phyloP scores from a whole-genome alignment of 805 yeast species.

The Candida maltosa region DNA sequence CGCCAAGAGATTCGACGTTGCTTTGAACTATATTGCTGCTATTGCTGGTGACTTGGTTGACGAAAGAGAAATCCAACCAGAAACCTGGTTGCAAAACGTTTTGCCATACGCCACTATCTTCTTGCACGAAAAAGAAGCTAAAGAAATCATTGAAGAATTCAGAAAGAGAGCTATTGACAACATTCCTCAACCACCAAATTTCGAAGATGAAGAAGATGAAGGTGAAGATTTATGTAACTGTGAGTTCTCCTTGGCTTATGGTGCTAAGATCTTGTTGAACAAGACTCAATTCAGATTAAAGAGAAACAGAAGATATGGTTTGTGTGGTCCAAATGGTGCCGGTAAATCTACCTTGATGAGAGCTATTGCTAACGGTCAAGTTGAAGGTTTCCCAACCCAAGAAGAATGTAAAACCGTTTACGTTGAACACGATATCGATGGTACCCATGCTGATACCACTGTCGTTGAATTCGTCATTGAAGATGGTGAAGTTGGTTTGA shows the following conservation, averaged over 20 bases:
- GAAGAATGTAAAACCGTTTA: constrained; percentile 87
- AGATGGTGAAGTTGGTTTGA: constrained; percentile 62
- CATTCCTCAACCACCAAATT: constrained; percentile 52
- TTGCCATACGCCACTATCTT: constrained; percentile 40
- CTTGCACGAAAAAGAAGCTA: constrained; percentile 48
- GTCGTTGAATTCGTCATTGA: constrained; percentile 83
- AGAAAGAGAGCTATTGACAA: constrained; percentile 96
- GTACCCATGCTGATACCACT: constrained; percentile 88
- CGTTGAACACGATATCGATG: constrained; percentile 95
- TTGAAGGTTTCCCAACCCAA: constrained; percentile 95
- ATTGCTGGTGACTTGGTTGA: constrained; percentile 77
- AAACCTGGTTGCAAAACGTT: constrained; percentile 40
- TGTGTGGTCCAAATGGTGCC: constrained; percentile 98
- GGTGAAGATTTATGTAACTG: constrained; percentile 92
- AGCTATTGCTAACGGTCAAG: constrained; percentile 92
- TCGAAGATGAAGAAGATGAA: constrained; percentile 64
- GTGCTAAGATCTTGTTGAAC: constrained; percentile 93
- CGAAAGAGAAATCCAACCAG: constrained; percentile 44
- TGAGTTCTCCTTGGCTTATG: constrained; percentile 93
- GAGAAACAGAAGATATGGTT: constrained; percentile 96
- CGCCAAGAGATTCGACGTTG: constrained; percentile 66
- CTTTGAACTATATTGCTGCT: constrained; percentile 38
- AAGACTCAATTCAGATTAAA: constrained; percentile 83
- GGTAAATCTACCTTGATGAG: constrained; percentile 98
- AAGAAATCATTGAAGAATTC: constrained; percentile 77